Conservation (phyloP, 306 rosid species). For the Rubus idaeus region DNA sequence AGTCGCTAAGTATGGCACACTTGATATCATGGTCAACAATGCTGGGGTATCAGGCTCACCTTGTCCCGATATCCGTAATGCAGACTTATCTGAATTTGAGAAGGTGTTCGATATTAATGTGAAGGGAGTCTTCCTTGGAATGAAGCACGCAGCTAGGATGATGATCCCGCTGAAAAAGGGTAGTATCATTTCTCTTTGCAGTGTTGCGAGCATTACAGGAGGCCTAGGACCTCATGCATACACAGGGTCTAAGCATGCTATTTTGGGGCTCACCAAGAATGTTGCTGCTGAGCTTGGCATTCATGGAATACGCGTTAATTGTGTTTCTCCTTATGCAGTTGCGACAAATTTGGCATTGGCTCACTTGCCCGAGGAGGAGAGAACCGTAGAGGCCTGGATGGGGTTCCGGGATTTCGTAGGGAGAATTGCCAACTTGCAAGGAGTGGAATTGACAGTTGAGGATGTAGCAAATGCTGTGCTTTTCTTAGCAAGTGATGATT, state of each 20-base stretch:
- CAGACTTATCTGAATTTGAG: conserved; percentile 61
- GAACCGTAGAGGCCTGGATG: conserved; percentile 48
- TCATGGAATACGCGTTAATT: conserved; percentile 52
- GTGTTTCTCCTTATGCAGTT: conserved; percentile 63
- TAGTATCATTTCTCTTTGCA: conserved; percentile 64
- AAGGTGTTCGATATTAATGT: conserved; percentile 67
- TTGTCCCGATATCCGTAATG: conserved; percentile 62
- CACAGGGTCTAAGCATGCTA: conserved; percentile 79
- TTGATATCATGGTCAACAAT: conserved; percentile 83
- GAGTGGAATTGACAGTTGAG: conserved; percentile 50
- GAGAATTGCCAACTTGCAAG: conserved; percentile 65
- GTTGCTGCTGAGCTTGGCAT: conserved; percentile 82
- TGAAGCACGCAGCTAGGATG: conserved; percentile 70
- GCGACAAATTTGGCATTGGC: conserved; percentile 58
- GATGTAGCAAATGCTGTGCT: conserved; percentile 86
- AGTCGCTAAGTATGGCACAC: conserved; percentile 56
- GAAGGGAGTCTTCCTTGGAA: conserved; percentile 81
- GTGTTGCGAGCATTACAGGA: conserved; percentile 51
- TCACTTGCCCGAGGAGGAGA: conserved; percentile 65
- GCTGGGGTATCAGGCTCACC: conserved; percentile 81
- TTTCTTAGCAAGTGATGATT: conserved; percentile 80
- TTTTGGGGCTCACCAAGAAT: conserved; percentile 70
- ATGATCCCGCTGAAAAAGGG: conserved; percentile 74
- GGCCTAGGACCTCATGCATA: conserved; percentile 71
- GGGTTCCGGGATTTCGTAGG: conserved; percentile 43